Evolutionary conservation across 75 land plant species (phyloP).

Genomic region (Pinus tabuliformis): DNA sequence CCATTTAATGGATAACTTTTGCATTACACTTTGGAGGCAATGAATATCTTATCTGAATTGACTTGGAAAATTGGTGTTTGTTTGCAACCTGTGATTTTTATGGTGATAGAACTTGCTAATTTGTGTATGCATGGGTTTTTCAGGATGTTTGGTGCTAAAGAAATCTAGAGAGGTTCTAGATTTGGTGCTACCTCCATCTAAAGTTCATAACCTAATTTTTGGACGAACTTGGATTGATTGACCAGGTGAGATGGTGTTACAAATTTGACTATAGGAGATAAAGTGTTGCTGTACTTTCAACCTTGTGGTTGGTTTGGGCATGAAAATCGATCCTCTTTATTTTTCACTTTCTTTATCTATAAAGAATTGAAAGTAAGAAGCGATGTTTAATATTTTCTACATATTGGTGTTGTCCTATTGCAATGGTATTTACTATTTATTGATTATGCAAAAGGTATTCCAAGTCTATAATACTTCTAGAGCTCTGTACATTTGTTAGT

Average conservation of each 20-base stretch:
- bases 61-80: neutral
- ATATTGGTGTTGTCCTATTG: neutral
- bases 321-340: neutral
- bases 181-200: conserved; percentile 94
- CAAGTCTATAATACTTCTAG: neutral
- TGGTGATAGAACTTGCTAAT: neutral
- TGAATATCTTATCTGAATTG: neutral
- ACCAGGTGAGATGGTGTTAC: conserved; percentile 96
- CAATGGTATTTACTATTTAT: neutral
- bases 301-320: conserved; percentile 99
- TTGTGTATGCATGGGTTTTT: conserved; percentile 10
- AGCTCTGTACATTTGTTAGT: neutral
- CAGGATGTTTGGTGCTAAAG: conserved; percentile 90
- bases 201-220: conserved; percentile 95
- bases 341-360: too few relatives aligned
- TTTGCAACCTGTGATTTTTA: neutral
- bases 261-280: conserved; percentile 92
- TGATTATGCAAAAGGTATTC: neutral
- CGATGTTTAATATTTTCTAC: too few relatives aligned
- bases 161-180: conserved; percentile 76
- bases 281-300: conserved; percentile 94
- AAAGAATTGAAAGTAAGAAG: too few relatives aligned
- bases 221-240: conserved; percentile 99
- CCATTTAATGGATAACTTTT: neutral
- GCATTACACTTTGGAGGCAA: neutral